These are phyloP conservation scores for Thuidium tamariscinum DNA, from an alignment of 225 moss, liverwort and hornwort species.

Conservation along the genomic window DNA sequence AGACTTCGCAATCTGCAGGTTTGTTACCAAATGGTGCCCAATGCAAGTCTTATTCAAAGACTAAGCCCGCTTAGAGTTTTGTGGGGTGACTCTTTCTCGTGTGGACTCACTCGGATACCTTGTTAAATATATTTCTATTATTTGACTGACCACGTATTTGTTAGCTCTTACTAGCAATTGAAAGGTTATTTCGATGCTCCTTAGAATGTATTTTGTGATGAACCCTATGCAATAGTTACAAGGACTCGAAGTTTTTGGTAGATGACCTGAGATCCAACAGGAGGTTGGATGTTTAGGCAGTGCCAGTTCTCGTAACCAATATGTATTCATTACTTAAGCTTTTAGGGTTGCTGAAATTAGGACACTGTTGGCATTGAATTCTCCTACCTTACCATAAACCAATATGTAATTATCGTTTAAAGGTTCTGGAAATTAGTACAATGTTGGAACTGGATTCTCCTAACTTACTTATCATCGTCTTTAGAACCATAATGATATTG, in stretches of 20 bases:
- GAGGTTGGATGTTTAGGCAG: background rate
- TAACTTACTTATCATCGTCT: background rate
- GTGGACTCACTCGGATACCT: too few relatives aligned
- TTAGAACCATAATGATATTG: background rate
- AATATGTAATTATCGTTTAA: background rate
- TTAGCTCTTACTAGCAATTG: background rate
- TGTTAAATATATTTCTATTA: background rate
- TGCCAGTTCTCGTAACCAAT: background rate
- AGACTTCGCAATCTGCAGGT: background rate
- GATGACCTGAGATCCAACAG: background rate
- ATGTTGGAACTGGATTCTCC: background rate
- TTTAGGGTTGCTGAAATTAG: background rate
- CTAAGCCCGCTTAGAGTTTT: background rate
- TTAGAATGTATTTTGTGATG: background rate
- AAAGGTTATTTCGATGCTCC: background rate
- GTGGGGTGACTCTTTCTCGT: background rate
- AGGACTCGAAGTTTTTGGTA: background rate
- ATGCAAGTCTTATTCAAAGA: background rate
- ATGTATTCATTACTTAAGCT: too few relatives aligned
- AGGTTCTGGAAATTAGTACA: background rate
- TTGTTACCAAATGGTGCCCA: background rate
- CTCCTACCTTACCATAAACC: background rate
- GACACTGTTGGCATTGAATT: background rate
- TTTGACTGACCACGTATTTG: background rate
- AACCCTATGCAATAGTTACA: background rate